Conservation (phyloP, 441 rosid species). For the Corymbia calophylla region DNA sequence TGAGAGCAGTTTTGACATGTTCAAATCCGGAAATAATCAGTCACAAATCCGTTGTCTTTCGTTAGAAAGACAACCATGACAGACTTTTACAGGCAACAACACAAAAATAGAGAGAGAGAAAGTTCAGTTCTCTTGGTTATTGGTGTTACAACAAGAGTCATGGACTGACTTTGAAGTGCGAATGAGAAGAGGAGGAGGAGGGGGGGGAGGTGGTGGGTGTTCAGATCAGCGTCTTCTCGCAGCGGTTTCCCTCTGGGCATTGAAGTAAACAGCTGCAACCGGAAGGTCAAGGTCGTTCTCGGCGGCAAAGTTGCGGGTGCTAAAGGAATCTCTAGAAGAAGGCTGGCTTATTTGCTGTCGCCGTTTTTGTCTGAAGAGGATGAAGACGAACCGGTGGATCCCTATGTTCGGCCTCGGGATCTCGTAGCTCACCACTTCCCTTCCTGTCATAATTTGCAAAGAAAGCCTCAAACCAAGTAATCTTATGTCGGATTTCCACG, state of each 20-base stretch:
- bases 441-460: slow-evolving; percentile 21
- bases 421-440: slow-evolving; percentile 65
- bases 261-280: slow-evolving; percentile 79
- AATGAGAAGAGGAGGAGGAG: not conserved
- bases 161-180: not conserved
- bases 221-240: slow-evolving; percentile 51
- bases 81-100: not conserved
- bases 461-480: not conserved
- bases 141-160: not conserved
- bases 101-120: not conserved
- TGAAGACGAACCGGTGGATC: slow-evolving; percentile 70
- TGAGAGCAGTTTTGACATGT: not conserved
- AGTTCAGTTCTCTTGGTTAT: not conserved
- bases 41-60: not conserved
- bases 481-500: not conserved
- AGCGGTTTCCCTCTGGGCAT: slow-evolving; percentile 72
- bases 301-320: slow-evolving; percentile 45
- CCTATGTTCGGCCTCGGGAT: slow-evolving; percentile 72
- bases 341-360: slow-evolving; percentile 32
- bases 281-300: slow-evolving; percentile 62
- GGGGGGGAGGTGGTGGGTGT: not conserved
- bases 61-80: not conserved
- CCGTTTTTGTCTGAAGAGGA: slow-evolving; percentile 54
- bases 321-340: slow-evolving; percentile 50
- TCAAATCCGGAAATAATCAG: not conserved